Base-by-base conservation (phyloP, 2,329 filamentous ascomycete species). In the Chaetomiaceae sp. region DNA sequence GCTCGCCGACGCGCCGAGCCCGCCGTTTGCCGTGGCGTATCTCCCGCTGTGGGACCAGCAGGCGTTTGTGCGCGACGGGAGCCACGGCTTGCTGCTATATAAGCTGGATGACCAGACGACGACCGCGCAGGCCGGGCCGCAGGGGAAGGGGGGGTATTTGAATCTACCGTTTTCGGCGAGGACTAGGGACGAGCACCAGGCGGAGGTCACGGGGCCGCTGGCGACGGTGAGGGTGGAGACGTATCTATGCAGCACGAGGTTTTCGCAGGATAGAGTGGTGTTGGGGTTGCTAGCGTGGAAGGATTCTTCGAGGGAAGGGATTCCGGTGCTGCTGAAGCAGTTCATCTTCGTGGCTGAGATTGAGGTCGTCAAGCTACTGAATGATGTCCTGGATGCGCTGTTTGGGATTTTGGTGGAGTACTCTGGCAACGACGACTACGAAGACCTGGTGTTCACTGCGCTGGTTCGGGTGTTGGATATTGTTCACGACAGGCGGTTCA, bases 281-380 rank as follows among this genome's bases (percentile, higher is more conserved):
- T 70, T 96, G 15, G 86, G 88, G 14, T 72, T 98, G 20, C 68
- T 97, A 27, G 87, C 84, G 57, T 97, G 93, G 93, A 88, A 81
- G 60, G 84, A 91, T 11, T 75, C 83, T 33, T 74, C 83, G 0
- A 76, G 82, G 37, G 81, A 83, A 22, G 81, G 90, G 29, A 73
- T 97, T 1, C 74, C 86, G 1, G 75, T 81, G 19, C 71, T 95
- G 1, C 69, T 98, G 34, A 85, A 86, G 61, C 83, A 90, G 55
- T 79, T 97, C 39, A 83, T 90, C 17, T 97, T 97, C 56, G 90
- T 98, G 1, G 87, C 93, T 0, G 93, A 98, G 63, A 95, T 97
- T 46, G 94, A 98, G 66, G 87, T 98, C 27, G 93, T 98, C 52
- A 98, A 97, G 69, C 76, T 97, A 34, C 71, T 97, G 7, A 85